These are phyloP conservation scores for Lactarius trivialis DNA, from an alignment of 768 basidiomycete genomes.

Conservation along the genomic window DNA sequence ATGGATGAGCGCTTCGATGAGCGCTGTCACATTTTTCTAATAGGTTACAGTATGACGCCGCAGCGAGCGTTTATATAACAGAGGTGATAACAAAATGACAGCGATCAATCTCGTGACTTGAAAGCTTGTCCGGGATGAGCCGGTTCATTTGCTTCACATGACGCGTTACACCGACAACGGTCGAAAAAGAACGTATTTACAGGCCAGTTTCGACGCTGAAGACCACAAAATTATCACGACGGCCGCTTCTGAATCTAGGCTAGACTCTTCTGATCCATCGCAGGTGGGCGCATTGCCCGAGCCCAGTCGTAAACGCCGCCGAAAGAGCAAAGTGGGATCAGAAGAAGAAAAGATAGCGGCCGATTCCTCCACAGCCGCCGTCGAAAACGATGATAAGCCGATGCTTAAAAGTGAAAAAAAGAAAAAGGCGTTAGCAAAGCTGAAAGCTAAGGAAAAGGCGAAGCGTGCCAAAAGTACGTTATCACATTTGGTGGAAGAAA, in stretches of 20 bases:
- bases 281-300: conserved; percentile 32
- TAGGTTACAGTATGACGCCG: neutral
- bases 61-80: neutral
- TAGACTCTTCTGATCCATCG: conserved; percentile 1
- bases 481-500: conserved; percentile 2
- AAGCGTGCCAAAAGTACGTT: conserved; percentile 25
- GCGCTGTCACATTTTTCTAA: neutral
- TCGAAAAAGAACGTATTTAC: conserved; percentile 63
- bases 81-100: conserved; percentile 8
- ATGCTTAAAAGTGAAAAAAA: conserved; percentile 26
- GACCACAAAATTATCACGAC: conserved; percentile 20
- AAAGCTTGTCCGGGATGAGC: neutral
- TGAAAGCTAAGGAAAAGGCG: conserved; percentile 27
- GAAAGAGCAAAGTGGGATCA: conserved; percentile 40
- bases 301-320: conserved; percentile 55
- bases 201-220: conserved; percentile 47
- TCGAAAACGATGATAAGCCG: conserved; percentile 22
- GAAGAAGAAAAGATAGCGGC: conserved; percentile 26
- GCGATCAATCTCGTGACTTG: neutral
- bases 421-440: conserved; percentile 29
- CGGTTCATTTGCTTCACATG: conserved; percentile 35
- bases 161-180: conserved; percentile 70
- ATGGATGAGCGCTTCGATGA: no score
- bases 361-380: neutral
- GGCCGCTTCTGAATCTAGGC: conserved; percentile 15